A percentile compares a stretch with the other conserved stretches of the same genome.
These are phyloP conservation scores for Fraxinus sp. DNA, from an alignment of 305 asterid genomes.

Conservation along the genomic window DNA sequence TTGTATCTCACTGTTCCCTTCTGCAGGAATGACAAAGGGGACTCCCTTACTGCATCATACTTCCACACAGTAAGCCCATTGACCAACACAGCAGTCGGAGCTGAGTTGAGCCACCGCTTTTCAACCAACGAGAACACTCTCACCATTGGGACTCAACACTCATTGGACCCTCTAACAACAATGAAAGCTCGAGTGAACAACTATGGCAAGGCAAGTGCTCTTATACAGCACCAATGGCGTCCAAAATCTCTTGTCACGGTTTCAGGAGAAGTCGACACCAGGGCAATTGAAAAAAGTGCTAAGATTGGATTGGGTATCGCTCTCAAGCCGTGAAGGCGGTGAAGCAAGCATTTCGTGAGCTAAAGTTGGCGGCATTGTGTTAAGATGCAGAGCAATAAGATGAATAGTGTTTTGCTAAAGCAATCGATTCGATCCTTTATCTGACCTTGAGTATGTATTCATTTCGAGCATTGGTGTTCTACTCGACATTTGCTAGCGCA, in stretches of 20 bases:
- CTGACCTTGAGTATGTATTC: not conserved
- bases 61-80: slow-evolving; percentile 75
- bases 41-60: slow-evolving; percentile 68
- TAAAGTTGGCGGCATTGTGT: slow-evolving; percentile 9
- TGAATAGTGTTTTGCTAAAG: slow-evolving; percentile 16
- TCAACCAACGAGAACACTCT: slow-evolving; percentile 77
- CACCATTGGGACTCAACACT: slow-evolving; percentile 77
- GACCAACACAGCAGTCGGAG: slow-evolving; percentile 82
- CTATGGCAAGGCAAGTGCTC: slow-evolving; percentile 81
- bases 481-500: not conserved
- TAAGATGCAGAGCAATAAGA: slow-evolving; percentile 34
- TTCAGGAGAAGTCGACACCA: slow-evolving; percentile 72
- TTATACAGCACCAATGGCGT: slow-evolving; percentile 88
- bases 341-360: slow-evolving; percentile 23
- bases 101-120: slow-evolving; percentile 81
- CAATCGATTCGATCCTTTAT: not conserved
- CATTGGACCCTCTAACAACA: slow-evolving; percentile 66
- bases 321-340: slow-evolving; percentile 88
- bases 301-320: slow-evolving; percentile 85
- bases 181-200: slow-evolving; percentile 84
- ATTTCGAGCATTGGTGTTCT: not conserved
- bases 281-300: slow-evolving; percentile 87
- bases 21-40: slow-evolving; percentile 73
- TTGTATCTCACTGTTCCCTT: not conserved
- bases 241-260: slow-evolving; percentile 84